Percentiles rank a stretch among this genome's conserved stretches.
phyloP scores from a whole-genome alignment of 805 yeast species.

The Pichia pseudocactophila region DNA sequence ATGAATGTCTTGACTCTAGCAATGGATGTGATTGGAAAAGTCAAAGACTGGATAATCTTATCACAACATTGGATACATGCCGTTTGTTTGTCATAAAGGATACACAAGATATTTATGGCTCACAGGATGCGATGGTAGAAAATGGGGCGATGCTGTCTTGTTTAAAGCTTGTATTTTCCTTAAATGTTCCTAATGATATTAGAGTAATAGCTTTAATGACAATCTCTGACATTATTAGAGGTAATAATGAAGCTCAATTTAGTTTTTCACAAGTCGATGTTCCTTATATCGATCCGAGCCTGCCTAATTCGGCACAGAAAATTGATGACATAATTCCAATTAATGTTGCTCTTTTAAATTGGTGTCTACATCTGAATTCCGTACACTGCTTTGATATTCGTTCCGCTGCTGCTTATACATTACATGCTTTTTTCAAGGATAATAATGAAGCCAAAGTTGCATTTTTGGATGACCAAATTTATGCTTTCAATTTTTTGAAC shows the following conservation, averaged over 20 bases:
- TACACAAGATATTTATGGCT: slow-evolving; percentile 48
- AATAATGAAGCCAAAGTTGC: slow-evolving; percentile 53
- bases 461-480: slow-evolving; percentile 61
- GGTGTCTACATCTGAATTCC: slow-evolving; percentile 75
- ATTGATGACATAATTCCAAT: slow-evolving; percentile 50
- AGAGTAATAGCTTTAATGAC: slow-evolving; percentile 64
- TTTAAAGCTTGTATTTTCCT: slow-evolving; percentile 61
- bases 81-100: slow-evolving; percentile 66
- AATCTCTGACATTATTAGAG: slow-evolving; percentile 65
- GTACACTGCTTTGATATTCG: slow-evolving; percentile 80
- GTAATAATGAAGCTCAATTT: slow-evolving; percentile 58
- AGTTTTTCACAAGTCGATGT: slow-evolving; percentile 79
- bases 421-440: slow-evolving; percentile 59
- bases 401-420: slow-evolving; percentile 55
- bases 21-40: slow-evolving; percentile 50
- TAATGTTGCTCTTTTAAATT: slow-evolving; percentile 61
- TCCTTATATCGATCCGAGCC: slow-evolving; percentile 73
- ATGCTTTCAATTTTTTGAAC: slow-evolving; percentile 28
- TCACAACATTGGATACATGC: slow-evolving; percentile 62
- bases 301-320: slow-evolving; percentile 25
- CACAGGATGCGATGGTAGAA: slow-evolving; percentile 53
- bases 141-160: slow-evolving; percentile 59
- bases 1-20: slow-evolving; percentile 45
- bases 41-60: slow-evolving; percentile 61
- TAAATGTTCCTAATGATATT: slow-evolving; percentile 52